Base-by-base conservation (phyloP, 2,329 filamentous ascomycete species). In the Aureobasidium vineae region DNA sequence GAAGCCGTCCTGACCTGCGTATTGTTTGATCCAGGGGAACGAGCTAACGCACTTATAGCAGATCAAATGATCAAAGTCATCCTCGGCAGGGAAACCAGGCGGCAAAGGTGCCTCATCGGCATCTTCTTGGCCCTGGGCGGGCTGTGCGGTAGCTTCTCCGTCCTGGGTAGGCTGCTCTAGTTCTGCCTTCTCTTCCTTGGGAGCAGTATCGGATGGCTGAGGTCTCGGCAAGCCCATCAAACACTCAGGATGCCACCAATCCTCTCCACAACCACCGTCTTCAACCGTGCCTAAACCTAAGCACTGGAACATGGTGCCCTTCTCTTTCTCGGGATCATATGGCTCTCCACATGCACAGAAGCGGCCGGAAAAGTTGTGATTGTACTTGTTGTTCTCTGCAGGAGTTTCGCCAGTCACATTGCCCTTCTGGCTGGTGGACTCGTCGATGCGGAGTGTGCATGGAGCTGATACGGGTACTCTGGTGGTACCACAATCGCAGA, bases 241-340 rank as follows among this genome's bases (percentile, higher is more conserved):
- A 75, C 94, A 98, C 69, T 95, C 92, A 0, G 94, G 92, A 79
- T 98, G 94, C 84, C 92, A 98, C 94, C 94, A 98, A 75, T 98
- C 94, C 79, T 98, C 94, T 15, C 94, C 94, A 77, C 94, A 98
- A 5, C 93, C 94, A 19, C 93, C 93, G 1, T 89, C 88, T 70
- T 94, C 90, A 15, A 85, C 83, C 0, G 87, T 89, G 0, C 92
- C 92, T 0, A 98, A 81, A 0, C 94, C 94, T 2, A 98, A 77
- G 75, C 95, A 99, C 77, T 99, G 95, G 72, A 96, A 99, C 95
- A 99, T 99, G 45, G 93, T 98, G 0, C 94, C 94, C 72, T 94
- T 96, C 76, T 99, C 92, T 75, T 90, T 84, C 56, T 94, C 86
- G 0, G 94, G 87, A 75, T 97, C 90, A 75, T 99, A 99, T 68